Conservation (phyloP, 441 rosid species). For the Viola pubescens region DNA sequence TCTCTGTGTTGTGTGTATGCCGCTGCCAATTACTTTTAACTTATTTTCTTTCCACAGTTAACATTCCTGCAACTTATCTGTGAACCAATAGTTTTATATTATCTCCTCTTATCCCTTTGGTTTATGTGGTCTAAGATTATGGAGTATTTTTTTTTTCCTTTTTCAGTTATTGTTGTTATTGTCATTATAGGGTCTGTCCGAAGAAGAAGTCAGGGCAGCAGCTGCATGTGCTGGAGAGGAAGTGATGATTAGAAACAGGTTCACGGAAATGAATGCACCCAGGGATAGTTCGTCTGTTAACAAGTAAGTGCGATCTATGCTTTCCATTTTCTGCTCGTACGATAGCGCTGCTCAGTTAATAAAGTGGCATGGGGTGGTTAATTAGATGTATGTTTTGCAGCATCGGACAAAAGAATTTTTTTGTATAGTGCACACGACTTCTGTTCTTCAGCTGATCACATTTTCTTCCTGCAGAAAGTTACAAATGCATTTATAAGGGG, state of each 20-base stretch:
- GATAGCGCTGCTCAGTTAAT: neutral
- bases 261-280: conserved; percentile 98
- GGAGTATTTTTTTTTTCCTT: neutral
- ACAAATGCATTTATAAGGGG: neutral
- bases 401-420: neutral
- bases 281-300: conserved; percentile 82
- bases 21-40: neutral
- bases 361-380: conserved; percentile 3
- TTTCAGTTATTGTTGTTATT: conserved; percentile 12
- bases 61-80: conserved; percentile 8
- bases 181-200: conserved; percentile 80
- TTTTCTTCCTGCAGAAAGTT: conserved; percentile 4
- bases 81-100: conserved; percentile 4
- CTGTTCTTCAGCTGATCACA: neutral
- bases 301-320: conserved; percentile 58
- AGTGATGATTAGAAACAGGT: conserved; percentile 91
- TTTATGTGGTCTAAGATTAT: neutral
- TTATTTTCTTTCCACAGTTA: neutral
- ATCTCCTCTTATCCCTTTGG: neutral
- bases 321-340: neutral
- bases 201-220: conserved; percentile 92
- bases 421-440: conserved; percentile 5
- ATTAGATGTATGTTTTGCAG: conserved; percentile 8
- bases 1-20: neutral
- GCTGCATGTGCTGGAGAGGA: conserved; percentile 98